Evolutionary conservation across 2,329 filamentous ascomycete species (phyloP), one percentile per base, ranked within the genome.

Genomic region (Hawksworthiomyces lignivorus): DNA sequence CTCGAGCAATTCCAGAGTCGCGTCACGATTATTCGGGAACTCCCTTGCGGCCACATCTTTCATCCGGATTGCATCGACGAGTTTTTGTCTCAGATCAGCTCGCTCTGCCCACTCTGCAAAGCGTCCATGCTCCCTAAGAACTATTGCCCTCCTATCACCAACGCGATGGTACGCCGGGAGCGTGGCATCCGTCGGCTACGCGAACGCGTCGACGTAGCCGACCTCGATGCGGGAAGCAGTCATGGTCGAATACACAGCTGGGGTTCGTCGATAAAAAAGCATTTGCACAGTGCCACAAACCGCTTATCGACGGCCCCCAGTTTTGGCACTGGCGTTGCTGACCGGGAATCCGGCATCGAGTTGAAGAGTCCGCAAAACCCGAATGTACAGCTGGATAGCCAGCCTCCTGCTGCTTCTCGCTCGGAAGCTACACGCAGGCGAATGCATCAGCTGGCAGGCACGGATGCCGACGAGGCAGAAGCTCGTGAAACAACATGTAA

Each of bases 1-100:
- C 72, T 94, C 1, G 84, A 87, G 41, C 78, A 86, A 45, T 97
- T 87, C 55, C 72, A 83, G 21, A 73, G 79, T 14, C 74, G 77
- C 28, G 64, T 71, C 15, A 83, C 85, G 0, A 75, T 80, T 17
- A 88, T 97, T 42, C 83, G 88, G 42, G 85, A 96, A 61, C 69
- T 97, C 3, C 80, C 87, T 0, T 98, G 92, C 53, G 80, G 84
- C 1, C 92, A 98, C 58, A 90, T 97, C 43, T 98, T 89, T 61
- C 90, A 98, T 51, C 83, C 86, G 0, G 82, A 85, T 50, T 98
- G 92, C 56, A 89, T 97, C 49, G 89, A 97, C 56, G 75, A 81
- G 18, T 95, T 92, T 54, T 69, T 97, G 11, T 71, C 74, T 32
- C 72, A 80, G 41, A 82, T 83, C 56, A 94, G 85, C 56, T 94